A percentile compares a stretch with the other conserved stretches of the same genome.
phyloP scores from a whole-genome alignment of 2,329 filamentous ascomycete genomes.

The Hypoxylon rubiginosum region DNA sequence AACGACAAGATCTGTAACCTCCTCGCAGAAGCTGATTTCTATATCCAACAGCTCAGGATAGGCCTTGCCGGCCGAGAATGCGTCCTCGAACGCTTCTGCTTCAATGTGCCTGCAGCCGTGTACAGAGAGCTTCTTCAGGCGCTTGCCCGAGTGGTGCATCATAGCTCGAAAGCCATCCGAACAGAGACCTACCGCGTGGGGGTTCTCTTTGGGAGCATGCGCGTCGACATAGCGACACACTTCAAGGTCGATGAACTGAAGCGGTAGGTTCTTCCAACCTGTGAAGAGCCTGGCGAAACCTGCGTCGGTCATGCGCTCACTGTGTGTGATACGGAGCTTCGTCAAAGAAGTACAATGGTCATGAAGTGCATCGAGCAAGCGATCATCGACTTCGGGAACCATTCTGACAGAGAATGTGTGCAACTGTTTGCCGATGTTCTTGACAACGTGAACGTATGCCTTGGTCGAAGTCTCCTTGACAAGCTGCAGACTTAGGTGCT shows the following conservation, averaged over 20 bases:
- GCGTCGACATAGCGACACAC: conserved; percentile 84
- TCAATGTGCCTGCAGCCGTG: conserved; percentile 87
- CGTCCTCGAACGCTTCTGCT: conserved; percentile 77
- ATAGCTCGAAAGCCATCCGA: conserved; percentile 81
- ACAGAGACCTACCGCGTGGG: conserved; percentile 78
- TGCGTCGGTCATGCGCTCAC: conserved; percentile 79
- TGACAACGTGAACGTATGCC: conserved; percentile 72
- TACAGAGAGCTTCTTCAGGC: conserved; percentile 78
- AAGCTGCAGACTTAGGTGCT: conserved; percentile 82
- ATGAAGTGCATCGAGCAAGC: conserved; percentile 78
- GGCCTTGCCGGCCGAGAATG: conserved; percentile 71
- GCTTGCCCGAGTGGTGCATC: conserved; percentile 83
- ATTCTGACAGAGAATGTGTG: conserved; percentile 82
- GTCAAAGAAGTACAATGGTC: conserved; percentile 73
- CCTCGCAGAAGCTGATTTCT: conserved; percentile 82
- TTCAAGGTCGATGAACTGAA: conserved; percentile 80
- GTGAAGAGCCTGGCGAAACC: conserved; percentile 81
- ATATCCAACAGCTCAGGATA: conserved; percentile 80
- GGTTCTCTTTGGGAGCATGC: conserved; percentile 73
- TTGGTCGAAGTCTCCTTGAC: conserved; percentile 68
- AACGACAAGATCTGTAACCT: conserved; percentile 74
- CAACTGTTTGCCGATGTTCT: conserved; percentile 73
- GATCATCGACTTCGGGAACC: conserved; percentile 76
- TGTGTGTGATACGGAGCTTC: conserved; percentile 87
- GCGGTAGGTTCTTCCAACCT: conserved; percentile 79